Percentiles rank a stretch among this genome's conserved stretches.
phyloP scores from a whole-genome alignment of 164 flowering plant species.

The Paratinospora sagittata region DNA sequence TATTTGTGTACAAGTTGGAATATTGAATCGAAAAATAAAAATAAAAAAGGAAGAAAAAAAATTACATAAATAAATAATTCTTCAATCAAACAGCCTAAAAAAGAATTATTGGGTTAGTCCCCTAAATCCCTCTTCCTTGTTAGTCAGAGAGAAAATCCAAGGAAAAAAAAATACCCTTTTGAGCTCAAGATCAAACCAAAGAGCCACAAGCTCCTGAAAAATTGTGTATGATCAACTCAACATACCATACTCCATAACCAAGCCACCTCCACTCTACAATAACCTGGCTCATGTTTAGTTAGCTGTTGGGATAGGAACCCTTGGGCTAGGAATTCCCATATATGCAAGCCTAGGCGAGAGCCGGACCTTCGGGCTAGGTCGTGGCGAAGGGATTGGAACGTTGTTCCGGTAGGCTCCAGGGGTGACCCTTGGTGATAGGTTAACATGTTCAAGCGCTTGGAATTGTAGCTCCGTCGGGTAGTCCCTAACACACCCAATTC shows the following conservation, averaged over 20 bases:
- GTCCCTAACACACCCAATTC: slow-evolving; percentile 81
- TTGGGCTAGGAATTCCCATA: slow-evolving; percentile 83
- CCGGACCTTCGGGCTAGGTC: slow-evolving; percentile 68
- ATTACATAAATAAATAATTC: neutral
- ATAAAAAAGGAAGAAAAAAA: neutral
- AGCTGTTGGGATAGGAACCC: slow-evolving; percentile 7
- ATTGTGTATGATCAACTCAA: too few relatives aligned
- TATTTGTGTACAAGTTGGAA: neutral
- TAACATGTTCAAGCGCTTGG: slow-evolving; percentile 75
- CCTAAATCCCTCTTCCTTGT: neutral
- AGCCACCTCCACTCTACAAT: too few relatives aligned
- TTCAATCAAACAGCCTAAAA: neutral
- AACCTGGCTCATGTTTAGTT: neutral
- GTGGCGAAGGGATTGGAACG: slow-evolving; percentile 76
- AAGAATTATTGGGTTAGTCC: neutral
- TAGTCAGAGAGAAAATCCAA: neutral
- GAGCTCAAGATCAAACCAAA: neutral
- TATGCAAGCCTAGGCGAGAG: slow-evolving; percentile 73
- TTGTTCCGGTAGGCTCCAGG: slow-evolving; percentile 19
- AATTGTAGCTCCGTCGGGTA: slow-evolving; percentile 65
- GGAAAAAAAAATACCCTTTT: neutral
- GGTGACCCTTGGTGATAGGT: slow-evolving; percentile 50
- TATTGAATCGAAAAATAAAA: neutral
- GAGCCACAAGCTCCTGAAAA: neutral
- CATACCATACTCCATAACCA: too few relatives aligned